Evolutionary conservation across 306 rosid genomes (phyloP).

Genomic region (Pachyrhizus erosus): DNA sequence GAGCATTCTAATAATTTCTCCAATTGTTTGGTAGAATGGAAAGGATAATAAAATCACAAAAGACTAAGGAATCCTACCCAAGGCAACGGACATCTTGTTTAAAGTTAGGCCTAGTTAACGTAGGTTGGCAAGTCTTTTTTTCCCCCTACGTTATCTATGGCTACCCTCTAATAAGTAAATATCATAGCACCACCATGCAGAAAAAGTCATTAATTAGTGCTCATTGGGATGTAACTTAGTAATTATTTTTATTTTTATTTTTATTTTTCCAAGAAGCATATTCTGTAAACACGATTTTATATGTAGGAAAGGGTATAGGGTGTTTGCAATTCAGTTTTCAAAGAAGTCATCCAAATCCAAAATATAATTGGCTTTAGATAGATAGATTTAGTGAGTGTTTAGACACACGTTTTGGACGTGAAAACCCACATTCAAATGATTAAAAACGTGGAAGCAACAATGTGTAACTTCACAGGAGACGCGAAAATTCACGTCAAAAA

Average conservation of each 20-base stretch:
- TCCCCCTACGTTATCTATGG: neutral
- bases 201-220: neutral
- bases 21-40: neutral
- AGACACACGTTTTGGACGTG: too few relatives aligned
- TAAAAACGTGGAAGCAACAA: too few relatives aligned
- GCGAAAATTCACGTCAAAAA: too few relatives aligned
- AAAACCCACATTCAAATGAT: too few relatives aligned
- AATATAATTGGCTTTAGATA: too few relatives aligned
- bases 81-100: neutral
- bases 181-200: neutral
- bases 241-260: neutral
- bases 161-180: neutral
- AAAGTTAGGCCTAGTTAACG: conserved; percentile 15
- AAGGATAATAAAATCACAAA: neutral
- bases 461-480: too few relatives aligned
- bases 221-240: neutral
- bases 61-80: neutral
- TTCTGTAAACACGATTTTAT: neutral
- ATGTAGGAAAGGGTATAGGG: neutral
- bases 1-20: neutral
- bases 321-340: neutral
- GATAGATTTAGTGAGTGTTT: too few relatives aligned
- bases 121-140: conserved; percentile 46
- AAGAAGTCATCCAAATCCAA: neutral
- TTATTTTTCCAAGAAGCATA: neutral